phyloP scores from a whole-genome alignment of 768 basidiomycete species.

The Tephrocybe sp. region DNA sequence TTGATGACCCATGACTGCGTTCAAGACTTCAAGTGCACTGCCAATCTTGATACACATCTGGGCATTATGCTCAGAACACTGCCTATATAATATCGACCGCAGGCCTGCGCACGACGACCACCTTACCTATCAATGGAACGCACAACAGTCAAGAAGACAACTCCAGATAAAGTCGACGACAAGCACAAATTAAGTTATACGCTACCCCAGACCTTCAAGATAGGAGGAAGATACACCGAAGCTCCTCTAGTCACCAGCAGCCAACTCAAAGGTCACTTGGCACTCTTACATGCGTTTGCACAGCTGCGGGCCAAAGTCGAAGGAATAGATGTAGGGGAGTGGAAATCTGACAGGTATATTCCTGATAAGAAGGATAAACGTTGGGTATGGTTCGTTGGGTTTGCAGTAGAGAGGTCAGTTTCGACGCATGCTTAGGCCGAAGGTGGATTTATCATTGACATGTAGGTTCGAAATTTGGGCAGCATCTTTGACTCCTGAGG shows the following conservation, averaged over 20 bases:
- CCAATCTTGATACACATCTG: too few species aligned
- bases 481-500: background rate
- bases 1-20: too few species aligned
- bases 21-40: too few species aligned
- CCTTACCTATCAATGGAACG: too few species aligned
- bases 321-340: background rate
- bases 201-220: background rate
- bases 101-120: too few species aligned
- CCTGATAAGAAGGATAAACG: background rate
- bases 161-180: too few species aligned
- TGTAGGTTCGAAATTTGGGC: constrained; percentile 13
- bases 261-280: constrained; percentile 14
- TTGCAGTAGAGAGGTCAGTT: constrained; percentile 12
- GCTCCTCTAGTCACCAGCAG: constrained; percentile 8
- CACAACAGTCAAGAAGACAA: too few species aligned
- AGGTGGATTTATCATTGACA: background rate
- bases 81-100: too few species aligned
- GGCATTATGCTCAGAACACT: too few species aligned
- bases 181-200: background rate
- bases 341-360: background rate
- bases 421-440: background rate
- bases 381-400: constrained; percentile 16
- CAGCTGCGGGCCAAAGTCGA: constrained; percentile 8
- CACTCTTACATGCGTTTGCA: constrained; percentile 11
- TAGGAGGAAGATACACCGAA: background rate